Conservation (phyloP, 2,329 filamentous ascomycete species). For the Ophiostoma novo-ulmi region DNA sequence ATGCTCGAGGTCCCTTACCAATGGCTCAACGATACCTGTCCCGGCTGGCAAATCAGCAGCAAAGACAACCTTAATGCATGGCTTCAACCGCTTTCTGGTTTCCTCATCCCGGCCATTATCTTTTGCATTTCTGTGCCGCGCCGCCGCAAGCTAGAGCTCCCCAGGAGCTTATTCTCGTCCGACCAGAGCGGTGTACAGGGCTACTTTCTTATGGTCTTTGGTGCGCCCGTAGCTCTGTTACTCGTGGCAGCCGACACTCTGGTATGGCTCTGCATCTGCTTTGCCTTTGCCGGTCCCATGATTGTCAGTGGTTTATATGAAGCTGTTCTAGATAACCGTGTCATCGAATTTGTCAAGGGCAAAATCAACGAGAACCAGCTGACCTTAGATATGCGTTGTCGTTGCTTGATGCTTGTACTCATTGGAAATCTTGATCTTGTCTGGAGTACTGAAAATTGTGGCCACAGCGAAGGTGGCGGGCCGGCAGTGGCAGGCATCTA, state of each 20-base stretch:
- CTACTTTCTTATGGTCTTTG: slow-evolving; percentile 24
- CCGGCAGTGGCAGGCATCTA: neutral
- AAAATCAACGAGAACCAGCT: slow-evolving; percentile 19
- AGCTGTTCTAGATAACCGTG: slow-evolving; percentile 31
- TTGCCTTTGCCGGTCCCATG: slow-evolving; percentile 33
- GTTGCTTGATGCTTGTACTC: slow-evolving; percentile 31
- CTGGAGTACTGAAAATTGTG: slow-evolving; percentile 25
- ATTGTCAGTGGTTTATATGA: slow-evolving; percentile 33
- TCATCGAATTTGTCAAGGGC: slow-evolving; percentile 24
- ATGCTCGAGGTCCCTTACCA: slow-evolving; percentile 28
- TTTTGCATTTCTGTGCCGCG: slow-evolving; percentile 32
- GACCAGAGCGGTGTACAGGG: slow-evolving; percentile 26
- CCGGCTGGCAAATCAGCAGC: slow-evolving; percentile 30
- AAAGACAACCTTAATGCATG: slow-evolving; percentile 28
- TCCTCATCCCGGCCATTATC: slow-evolving; percentile 31
- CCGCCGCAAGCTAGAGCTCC: slow-evolving; percentile 29
- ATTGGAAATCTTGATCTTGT: slow-evolving; percentile 32
- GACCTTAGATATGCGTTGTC: slow-evolving; percentile 30
- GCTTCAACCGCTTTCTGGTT: slow-evolving; percentile 31
- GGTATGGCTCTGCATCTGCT: slow-evolving; percentile 32
- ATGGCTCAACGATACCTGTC: slow-evolving; percentile 28
- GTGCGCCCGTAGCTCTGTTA: slow-evolving; percentile 25
- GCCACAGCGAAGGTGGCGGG: slow-evolving; percentile 18
- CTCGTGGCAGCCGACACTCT: slow-evolving; percentile 31
- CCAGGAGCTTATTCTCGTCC: slow-evolving; percentile 25